phyloP scores from a whole-genome alignment of 306 rosid species.

The Fagus crenata region DNA sequence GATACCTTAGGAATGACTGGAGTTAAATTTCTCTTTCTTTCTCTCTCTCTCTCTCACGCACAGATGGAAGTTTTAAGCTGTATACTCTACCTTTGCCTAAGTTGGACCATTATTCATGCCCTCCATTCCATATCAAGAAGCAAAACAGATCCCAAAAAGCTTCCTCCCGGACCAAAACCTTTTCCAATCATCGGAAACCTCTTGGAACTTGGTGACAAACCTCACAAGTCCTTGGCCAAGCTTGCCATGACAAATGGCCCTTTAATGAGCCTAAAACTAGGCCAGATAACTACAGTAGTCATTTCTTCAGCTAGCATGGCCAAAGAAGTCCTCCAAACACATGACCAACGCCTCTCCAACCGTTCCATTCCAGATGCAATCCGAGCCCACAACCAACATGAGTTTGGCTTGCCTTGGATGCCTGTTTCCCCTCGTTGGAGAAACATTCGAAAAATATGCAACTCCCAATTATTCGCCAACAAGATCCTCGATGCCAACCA shows the following conservation, averaged over 20 bases:
- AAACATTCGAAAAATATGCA: slow-evolving; percentile 41
- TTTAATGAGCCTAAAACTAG: slow-evolving; percentile 47
- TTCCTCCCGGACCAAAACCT: slow-evolving; percentile 56
- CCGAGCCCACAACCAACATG: slow-evolving; percentile 29
- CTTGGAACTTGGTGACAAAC: slow-evolving; percentile 46
- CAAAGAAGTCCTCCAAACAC: slow-evolving; percentile 43
- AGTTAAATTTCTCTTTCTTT: no score
- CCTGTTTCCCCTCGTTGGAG: slow-evolving; percentile 43
- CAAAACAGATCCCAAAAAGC: slow-evolving; percentile 5
- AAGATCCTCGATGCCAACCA: slow-evolving; percentile 38
- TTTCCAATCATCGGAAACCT: slow-evolving; percentile 56
- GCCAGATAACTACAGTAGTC: slow-evolving; percentile 47
- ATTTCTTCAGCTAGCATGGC: slow-evolving; percentile 45
- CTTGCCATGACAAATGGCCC: slow-evolving; percentile 49
- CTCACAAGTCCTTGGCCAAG: slow-evolving; percentile 44
- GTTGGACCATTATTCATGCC: slow-evolving; percentile 18
- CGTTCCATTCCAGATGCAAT: slow-evolving; percentile 36
- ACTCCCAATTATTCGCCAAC: slow-evolving; percentile 30
- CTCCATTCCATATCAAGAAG: slow-evolving; percentile 7
- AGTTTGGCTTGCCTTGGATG: slow-evolving; percentile 37
- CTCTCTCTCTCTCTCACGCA: no score
- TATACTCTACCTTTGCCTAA: slow-evolving; percentile 11
- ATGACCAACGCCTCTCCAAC: slow-evolving; percentile 42
- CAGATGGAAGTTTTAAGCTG: slow-evolving; percentile 14
- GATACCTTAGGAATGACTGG: no score